Base-by-base conservation (phyloP, 345 rosid genomes). In the Acer campestre region DNA sequence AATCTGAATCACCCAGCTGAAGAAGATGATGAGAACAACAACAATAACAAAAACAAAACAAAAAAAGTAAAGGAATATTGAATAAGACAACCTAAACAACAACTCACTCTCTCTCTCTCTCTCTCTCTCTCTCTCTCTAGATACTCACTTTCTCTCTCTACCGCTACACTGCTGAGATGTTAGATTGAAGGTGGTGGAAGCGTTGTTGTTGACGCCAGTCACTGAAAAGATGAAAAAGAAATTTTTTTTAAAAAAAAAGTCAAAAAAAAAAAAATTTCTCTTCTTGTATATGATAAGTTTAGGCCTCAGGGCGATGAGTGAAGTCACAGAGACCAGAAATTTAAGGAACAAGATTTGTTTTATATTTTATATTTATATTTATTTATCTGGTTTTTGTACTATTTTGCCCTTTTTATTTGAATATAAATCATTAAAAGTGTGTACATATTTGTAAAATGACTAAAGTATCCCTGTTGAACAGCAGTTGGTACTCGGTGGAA, bases 1-100 rank as follows among this genome's bases (percentile, higher is more conserved):
- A 82, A 86, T 73, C 82, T 65, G 71, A 77, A 73, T 70, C 80
- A 58, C 79, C 53, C 75, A 72, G 18, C 56, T 31, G 25, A 71
- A 75, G 73, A 86, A 64, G 84, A 79, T 4, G 38, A 35, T 35
- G 38, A 31, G 3, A 31, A 31, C 35, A 31, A 4, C 35, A 31
- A 31, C 5, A 31, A 35, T 77, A 51, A 65, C 73, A 51, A 58
- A 40, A 63, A 71, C 46, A 73, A 56, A 53, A 72, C 49, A 64
- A 58, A 56, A 55, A 51, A 69, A 81, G 7, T 35, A 0, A 31
- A 2, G 31, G 64, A 83, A 61, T 25, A 77, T 44, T 46, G 13
- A 46, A 46, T 7, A 10, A 1, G 70, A 59, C 56, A 59, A 17
- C 64, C 23, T 12, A 49, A 61, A 13, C 20, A 18, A 16, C 63